These are phyloP conservation scores for Lentinula sp. DNA, from an alignment of 768 basidiomycete species.

Conservation along the genomic window DNA sequence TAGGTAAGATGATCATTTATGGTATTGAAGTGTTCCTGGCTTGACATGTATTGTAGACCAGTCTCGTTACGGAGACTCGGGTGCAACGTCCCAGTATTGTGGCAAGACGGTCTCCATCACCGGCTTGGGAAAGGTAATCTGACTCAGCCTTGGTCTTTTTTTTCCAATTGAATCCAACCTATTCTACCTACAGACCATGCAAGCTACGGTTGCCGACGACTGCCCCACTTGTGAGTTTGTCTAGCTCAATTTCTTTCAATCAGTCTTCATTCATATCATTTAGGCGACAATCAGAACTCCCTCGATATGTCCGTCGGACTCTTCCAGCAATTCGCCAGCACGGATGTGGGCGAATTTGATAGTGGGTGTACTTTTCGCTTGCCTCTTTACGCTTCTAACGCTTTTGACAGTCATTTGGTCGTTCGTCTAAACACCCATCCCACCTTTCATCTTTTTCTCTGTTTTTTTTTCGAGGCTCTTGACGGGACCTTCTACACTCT, in stretches of 20 bases:
- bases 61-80: constrained; percentile 42
- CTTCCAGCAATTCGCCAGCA: constrained; percentile 51
- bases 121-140: constrained; percentile 37
- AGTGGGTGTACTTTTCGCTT: constrained; percentile 35
- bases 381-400: neutral
- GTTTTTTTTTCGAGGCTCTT: neutral
- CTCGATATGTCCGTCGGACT: constrained; percentile 71
- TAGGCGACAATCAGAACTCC: constrained; percentile 47
- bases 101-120: constrained; percentile 63
- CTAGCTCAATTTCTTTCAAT: neutral
- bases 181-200: constrained; percentile 29
- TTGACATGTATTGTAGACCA: constrained; percentile 30
- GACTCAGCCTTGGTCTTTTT: neutral
- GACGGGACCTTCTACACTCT: constrained; percentile 4
- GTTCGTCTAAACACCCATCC: neutral
- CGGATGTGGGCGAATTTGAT: constrained; percentile 44
- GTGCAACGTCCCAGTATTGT: constrained; percentile 50
- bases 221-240: constrained; percentile 58
- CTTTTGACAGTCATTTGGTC: neutral
- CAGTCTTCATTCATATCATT: neutral
- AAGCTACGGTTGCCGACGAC: constrained; percentile 66
- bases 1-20: constrained; percentile 36
- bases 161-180: neutral
- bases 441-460: neutral
- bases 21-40: neutral